Conservation (phyloP, 768 basidiomycete genomes). For the Tricholoma terreum region DNA sequence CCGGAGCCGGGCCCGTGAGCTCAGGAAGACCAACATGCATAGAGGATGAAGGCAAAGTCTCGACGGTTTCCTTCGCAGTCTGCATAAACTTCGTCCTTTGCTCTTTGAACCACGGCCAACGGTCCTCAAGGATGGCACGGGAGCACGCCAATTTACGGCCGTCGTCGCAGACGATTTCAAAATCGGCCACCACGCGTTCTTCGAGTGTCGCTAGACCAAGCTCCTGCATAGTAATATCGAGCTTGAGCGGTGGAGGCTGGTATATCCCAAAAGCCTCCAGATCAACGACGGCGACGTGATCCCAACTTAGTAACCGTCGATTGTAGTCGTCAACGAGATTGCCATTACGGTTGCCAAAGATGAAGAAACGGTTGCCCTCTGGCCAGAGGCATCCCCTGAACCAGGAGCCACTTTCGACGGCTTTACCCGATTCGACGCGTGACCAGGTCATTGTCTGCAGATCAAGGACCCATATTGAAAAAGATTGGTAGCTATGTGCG, state of each 20-base stretch:
- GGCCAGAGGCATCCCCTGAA: conserved; percentile 89
- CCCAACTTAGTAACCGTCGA: conserved; percentile 85
- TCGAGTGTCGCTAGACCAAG: conserved; percentile 83
- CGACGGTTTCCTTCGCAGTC: conserved; percentile 53
- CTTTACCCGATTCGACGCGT: conserved; percentile 84
- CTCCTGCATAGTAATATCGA: conserved; percentile 74
- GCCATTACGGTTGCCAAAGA: conserved; percentile 87
- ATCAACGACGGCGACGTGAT: conserved; percentile 87
- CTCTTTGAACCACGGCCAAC: conserved; percentile 94
- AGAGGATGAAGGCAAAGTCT: conserved; percentile 54
- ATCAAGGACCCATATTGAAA: conserved; percentile 95
- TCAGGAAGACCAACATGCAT: conserved; percentile 66
- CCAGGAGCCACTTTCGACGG: conserved; percentile 88
- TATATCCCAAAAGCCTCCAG: conserved; percentile 96
- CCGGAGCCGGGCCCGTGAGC: conserved; percentile 47
- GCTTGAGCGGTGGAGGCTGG: conserved; percentile 68
- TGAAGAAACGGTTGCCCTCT: conserved; percentile 78
- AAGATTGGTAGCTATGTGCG: conserved; percentile 90
- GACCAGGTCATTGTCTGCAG: conserved; percentile 80
- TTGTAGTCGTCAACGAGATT: conserved; percentile 93
- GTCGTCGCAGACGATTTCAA: conserved; percentile 91
- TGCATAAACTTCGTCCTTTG: conserved; percentile 59
- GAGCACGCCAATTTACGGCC: conserved; percentile 81
- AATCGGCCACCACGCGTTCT: conserved; percentile 80
- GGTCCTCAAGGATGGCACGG: conserved; percentile 76